Conservation (phyloP, 148 eudicot species). For the Rhododendron williamsianum region DNA sequence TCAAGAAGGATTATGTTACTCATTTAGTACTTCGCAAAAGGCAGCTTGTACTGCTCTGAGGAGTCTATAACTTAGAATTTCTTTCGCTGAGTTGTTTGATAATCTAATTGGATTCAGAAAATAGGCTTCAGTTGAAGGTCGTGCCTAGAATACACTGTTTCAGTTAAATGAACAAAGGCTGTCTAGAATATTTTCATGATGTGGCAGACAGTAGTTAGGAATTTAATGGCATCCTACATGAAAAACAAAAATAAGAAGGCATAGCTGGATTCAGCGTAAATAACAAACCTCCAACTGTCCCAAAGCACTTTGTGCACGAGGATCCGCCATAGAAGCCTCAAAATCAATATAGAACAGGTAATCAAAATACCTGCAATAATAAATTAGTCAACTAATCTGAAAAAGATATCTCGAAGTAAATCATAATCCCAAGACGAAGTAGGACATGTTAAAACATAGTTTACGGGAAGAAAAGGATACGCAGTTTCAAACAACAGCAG, state of each 20-base stretch:
- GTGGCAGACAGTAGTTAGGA: neutral
- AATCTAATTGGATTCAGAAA: neutral
- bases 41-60: too few species aligned
- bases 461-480: neutral
- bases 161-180: neutral
- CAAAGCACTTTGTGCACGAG: slow-evolving; percentile 82
- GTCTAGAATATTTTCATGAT: neutral
- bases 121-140: neutral
- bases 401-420: neutral
- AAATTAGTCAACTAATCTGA: slow-evolving; percentile 8
- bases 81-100: neutral
- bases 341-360: slow-evolving; percentile 80
- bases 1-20: too few species aligned
- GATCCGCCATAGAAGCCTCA: slow-evolving; percentile 96
- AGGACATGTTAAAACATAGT: neutral
- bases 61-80: neutral
- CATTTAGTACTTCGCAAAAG: too few species aligned
- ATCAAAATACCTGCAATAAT: slow-evolving; percentile 56
- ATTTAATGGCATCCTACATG: neutral
- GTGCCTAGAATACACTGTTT: neutral
- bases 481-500: neutral
- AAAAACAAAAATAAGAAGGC: neutral
- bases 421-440: neutral
- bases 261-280: neutral
- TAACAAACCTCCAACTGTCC: slow-evolving; percentile 81